Base-by-base conservation (phyloP, 345 rosid genomes). In the Garcia nutans region DNA sequence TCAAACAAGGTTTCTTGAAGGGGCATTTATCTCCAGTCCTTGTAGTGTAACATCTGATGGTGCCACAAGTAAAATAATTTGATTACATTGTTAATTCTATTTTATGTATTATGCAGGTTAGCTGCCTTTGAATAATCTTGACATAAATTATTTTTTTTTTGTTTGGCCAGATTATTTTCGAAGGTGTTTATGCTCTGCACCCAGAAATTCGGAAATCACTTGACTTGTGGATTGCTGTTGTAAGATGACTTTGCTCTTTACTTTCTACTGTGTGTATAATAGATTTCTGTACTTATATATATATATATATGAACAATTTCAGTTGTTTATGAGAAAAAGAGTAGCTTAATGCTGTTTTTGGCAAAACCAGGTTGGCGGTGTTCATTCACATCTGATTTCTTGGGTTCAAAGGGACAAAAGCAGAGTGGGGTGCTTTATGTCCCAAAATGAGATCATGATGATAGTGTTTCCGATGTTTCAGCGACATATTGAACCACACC, bases 371-470 rank as follows among this genome's bases (percentile, higher is more conserved):
- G 98, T 96, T 85, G 99, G 99, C 71, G 98, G 99, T 82, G 98
- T 96, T 74, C 97, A 96, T 88, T 96, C 99, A 61, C 99, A 96
- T 85, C 85, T 96, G 77, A 90, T 96, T 81, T 92, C 98, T 83
- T 91, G 97, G 84, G 99, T 96, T 80, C 99, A 93, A 84, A 89
- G 99, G 81, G 99, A 96, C 85, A 96, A 96, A 88, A 89, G 97
- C 80, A 91, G 94, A 78, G 85, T 88, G 26, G 97, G 97, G 64
- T 87, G 90, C 79, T 93, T 89, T 81, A 84, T 96, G 89, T 87
- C 99, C 84, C 99, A 96, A 84, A 92, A 93, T 76, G 99, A 93
- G 85, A 93, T 96, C 83, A 92, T 96, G 98, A 96, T 89, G 93
- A 89, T 89, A 44, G 97, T 96, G 44, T 96, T 96, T 80, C 99